These are phyloP conservation scores for Pichia sp. DNA, from an alignment of 1,139 yeast species.

Conservation along the genomic window DNA sequence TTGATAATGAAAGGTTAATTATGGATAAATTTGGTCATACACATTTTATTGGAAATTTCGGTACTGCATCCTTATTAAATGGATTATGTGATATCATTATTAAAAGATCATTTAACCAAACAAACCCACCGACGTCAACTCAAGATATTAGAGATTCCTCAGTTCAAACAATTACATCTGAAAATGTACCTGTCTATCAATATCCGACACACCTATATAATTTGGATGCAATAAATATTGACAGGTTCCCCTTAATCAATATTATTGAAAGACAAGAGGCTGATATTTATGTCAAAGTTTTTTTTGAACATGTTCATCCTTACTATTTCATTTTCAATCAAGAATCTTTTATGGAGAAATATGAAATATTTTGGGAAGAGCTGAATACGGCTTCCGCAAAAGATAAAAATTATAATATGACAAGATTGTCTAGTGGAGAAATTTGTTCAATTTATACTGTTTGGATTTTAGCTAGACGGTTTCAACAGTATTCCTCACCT, in stretches of 20 bases:
- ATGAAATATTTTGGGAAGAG: slow-evolving; percentile 33
- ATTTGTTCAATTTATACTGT: slow-evolving; percentile 40
- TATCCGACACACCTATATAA: slow-evolving; percentile 30
- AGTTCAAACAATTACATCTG: slow-evolving; percentile 30
- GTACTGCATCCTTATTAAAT: slow-evolving; percentile 36
- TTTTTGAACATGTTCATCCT: slow-evolving; percentile 37
- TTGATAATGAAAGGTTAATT: slow-evolving; percentile 32
- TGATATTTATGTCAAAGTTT: slow-evolving; percentile 31
- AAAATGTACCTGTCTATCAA: slow-evolving; percentile 30
- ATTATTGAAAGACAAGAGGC: slow-evolving; percentile 30
- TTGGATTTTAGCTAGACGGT: slow-evolving; percentile 36
- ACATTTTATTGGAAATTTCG: slow-evolving; percentile 37
- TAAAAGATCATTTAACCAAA: slow-evolving; percentile 30
- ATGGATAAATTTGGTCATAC: slow-evolving; percentile 38
- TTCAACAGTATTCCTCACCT: slow-evolving; percentile 24
- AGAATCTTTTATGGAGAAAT: slow-evolving; percentile 28
- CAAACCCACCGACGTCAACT: slow-evolving; percentile 28
- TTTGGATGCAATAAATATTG: slow-evolving; percentile 26
- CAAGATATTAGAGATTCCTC: slow-evolving; percentile 29
- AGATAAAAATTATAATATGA: slow-evolving; percentile 9
- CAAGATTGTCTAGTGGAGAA: slow-evolving; percentile 26
- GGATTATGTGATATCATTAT: slow-evolving; percentile 35
- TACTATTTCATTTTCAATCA: slow-evolving; percentile 36
- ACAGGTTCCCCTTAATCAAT: slow-evolving; percentile 32
- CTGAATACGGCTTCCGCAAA: slow-evolving; percentile 9